Percentiles rank a stretch among this genome's conserved stretches.
Conservation (phyloP, 2,329 filamentous ascomycete genomes). For the Fusarium sp. region DNA sequence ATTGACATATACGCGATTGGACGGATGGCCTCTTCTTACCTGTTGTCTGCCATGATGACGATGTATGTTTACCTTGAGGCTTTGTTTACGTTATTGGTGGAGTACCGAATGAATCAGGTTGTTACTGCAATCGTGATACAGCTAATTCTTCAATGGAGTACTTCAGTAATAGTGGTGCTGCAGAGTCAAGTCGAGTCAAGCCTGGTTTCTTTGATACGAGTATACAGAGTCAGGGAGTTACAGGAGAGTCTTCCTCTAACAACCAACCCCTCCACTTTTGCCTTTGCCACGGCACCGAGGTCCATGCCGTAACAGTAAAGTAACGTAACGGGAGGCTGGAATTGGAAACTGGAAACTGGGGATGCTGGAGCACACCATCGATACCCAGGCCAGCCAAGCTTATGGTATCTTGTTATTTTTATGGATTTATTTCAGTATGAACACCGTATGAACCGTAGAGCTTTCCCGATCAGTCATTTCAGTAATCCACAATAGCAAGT, state of each 20-base stretch:
- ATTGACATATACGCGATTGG: background rate
- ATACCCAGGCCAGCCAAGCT: conserved; percentile 26
- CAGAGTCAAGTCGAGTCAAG: background rate
- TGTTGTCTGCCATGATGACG: conserved; percentile 32
- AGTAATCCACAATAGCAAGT: background rate
- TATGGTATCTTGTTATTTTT: background rate
- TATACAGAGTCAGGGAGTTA: background rate
- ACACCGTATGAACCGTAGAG: background rate
- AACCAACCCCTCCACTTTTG: conserved; percentile 33
- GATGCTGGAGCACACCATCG: conserved; percentile 36
- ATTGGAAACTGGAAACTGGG: conserved; percentile 16
- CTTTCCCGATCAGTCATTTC: background rate
- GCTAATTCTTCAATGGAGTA: background rate
- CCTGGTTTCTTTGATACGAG: background rate
- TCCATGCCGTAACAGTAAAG: conserved; percentile 13
- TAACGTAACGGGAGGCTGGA: background rate
- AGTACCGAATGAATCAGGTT: background rate
- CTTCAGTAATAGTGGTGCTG: background rate
- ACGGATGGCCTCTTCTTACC: conserved; percentile 17
- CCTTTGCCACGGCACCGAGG: conserved; percentile 27
- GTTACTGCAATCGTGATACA: background rate
- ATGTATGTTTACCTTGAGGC: background rate
- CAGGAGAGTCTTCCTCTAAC: background rate
- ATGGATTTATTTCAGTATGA: background rate
- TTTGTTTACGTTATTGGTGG: conserved; percentile 6